phyloP scores from a whole-genome alignment of 805 yeast species.

The Sugiyamaella chiloensis region DNA sequence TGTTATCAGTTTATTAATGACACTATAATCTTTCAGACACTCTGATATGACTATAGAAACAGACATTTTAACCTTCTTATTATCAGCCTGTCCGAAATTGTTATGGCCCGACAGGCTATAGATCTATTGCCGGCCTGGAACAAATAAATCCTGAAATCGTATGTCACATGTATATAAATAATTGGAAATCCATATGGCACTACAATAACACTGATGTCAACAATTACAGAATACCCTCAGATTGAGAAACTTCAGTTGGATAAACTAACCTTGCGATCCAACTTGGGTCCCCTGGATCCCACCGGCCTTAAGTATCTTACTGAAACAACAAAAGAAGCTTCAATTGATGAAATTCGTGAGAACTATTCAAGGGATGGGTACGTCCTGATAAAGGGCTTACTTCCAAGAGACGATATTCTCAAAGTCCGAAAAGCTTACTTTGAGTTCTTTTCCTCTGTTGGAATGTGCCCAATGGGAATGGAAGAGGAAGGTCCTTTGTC shows the following conservation, averaged over 20 bases:
- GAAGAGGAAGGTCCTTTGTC: slow-evolving; percentile 5
- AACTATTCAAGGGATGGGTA: neutral
- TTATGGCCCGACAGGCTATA: neutral
- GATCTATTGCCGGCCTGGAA: neutral
- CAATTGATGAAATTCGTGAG: neutral
- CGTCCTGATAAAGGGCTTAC: slow-evolving; percentile 1
- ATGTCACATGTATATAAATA: neutral
- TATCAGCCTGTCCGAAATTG: neutral
- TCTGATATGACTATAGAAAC: too few relatives aligned
- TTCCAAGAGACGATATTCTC: slow-evolving; percentile 1
- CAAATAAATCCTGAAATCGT: neutral
- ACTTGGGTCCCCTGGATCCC: neutral
- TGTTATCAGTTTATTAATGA: too few relatives aligned
- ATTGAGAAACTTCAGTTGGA: neutral
- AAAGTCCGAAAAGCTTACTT: slow-evolving; percentile 1
- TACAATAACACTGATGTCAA: too few relatives aligned
- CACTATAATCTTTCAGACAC: too few relatives aligned
- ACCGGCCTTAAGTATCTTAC: neutral
- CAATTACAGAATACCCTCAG: neutral
- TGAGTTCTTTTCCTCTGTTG: neutral
- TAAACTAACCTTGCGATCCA: neutral
- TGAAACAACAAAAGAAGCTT: neutral
- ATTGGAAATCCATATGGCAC: too few relatives aligned
- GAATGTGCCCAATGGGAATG: neutral
- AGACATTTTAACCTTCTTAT: neutral